These are phyloP conservation scores for Amanita polypyramis DNA, from an alignment of 768 basidiomycete genomes.

Conservation along the genomic window DNA sequence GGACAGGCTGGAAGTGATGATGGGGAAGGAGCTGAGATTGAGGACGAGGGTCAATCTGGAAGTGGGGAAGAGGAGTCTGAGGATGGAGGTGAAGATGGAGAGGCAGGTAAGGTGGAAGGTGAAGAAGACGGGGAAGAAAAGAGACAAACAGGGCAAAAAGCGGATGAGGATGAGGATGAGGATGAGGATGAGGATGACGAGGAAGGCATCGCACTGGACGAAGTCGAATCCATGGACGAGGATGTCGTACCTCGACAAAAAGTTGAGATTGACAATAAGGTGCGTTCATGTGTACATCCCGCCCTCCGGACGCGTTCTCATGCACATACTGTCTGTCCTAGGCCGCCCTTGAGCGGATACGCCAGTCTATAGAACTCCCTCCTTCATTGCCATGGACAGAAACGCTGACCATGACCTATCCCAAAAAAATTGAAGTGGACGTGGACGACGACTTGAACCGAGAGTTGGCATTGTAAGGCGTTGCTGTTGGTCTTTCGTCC, in stretches of 20 bases:
- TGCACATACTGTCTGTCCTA: constrained; percentile 16
- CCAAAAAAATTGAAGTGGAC: constrained; percentile 63
- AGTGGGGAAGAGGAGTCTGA: constrained; percentile 20
- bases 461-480: constrained; percentile 86
- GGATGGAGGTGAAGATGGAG: constrained; percentile 17
- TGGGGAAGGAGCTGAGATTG: constrained; percentile 10
- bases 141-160: constrained; percentile 41
- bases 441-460: constrained; percentile 86
- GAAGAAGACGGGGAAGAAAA: constrained; percentile 27
- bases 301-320: neutral
- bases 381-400: constrained; percentile 77
- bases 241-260: constrained; percentile 79
- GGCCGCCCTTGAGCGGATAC: constrained; percentile 75
- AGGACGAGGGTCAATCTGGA: constrained; percentile 17
- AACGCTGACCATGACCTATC: constrained; percentile 63
- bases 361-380: constrained; percentile 67
- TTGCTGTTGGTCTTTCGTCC: neutral
- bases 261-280: constrained; percentile 74
- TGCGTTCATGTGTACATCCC: constrained; percentile 20
- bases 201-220: constrained; percentile 48
- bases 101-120: constrained; percentile 23
- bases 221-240: constrained; percentile 64
- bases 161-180: constrained; percentile 21
- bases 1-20: constrained; percentile 21
- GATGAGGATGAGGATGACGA: constrained; percentile 17